These are phyloP conservation scores for Oldenlandia corymbosa DNA, from an alignment of 257 asterid genomes.

Conservation along the genomic window DNA sequence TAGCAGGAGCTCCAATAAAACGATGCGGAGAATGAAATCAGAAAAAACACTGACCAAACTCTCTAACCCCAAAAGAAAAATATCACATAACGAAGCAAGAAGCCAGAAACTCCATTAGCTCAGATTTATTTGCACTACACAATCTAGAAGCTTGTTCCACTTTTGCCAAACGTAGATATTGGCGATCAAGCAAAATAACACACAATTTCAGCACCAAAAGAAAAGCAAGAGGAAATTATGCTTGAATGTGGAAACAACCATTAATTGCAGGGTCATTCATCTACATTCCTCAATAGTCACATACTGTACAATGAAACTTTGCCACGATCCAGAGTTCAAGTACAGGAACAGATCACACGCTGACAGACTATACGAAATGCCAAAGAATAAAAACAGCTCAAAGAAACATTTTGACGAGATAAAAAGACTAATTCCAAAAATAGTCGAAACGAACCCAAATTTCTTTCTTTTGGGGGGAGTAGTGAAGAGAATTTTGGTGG, in stretches of 20 bases:
- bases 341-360: not conserved
- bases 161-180: too few species aligned
- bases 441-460: constrained; percentile 48
- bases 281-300: too few species aligned
- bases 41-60: not conserved
- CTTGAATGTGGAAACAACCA: not conserved
- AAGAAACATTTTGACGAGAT: too few species aligned
- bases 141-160: not conserved
- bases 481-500: constrained; percentile 60
- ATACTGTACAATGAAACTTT: not conserved
- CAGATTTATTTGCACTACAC: not conserved
- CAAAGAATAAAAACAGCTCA: constrained; percentile 11
- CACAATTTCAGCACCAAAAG: too few species aligned
- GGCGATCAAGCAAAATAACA: too few species aligned
- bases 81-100: not conserved
- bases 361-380: constrained; percentile 20
- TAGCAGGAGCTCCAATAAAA: not conserved
- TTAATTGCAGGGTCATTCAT: too few species aligned
- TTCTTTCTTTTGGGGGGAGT: constrained; percentile 55
- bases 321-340: not conserved
- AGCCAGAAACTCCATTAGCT: not conserved
- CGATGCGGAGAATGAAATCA: too few species aligned
- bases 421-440: too few species aligned
- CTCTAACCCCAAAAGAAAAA: not conserved
- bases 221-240: too few species aligned